Conservation (phyloP, 1,284 basidiomycete genomes). For the Trichosporon faecale region DNA sequence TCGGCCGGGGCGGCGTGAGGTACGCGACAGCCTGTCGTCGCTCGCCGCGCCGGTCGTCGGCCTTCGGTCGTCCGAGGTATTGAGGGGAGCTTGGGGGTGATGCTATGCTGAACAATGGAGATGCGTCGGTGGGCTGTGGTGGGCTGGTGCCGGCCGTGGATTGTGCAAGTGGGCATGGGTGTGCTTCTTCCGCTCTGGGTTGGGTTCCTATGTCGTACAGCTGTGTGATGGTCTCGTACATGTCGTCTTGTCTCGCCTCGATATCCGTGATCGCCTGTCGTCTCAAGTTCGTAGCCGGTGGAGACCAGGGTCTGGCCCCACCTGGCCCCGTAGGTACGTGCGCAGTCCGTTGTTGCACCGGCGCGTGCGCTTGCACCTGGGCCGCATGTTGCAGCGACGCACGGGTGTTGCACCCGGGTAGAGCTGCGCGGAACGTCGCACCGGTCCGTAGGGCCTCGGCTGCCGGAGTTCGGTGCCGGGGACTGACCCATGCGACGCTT, state of each 20-base stretch:
- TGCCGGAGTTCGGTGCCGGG: conserved; percentile 12
- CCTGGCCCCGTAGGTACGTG: not conserved
- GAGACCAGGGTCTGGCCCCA: not conserved
- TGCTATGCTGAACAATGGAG: not conserved
- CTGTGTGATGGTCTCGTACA: conserved; percentile 1
- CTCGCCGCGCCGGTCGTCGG: not conserved
- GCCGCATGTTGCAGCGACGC: not conserved
- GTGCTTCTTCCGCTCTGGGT: not conserved
- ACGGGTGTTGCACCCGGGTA: not conserved
- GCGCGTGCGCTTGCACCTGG: not conserved
- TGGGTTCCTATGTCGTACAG: not conserved
- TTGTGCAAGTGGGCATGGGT: not conserved
- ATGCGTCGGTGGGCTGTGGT: not conserved
- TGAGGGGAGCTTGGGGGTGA: not conserved
- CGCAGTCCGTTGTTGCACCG: not conserved
- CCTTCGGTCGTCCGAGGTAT: not conserved
- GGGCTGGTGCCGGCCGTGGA: not conserved
- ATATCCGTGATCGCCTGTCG: not conserved
- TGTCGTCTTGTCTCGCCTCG: not conserved
- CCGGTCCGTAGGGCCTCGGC: not conserved
- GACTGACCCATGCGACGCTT: not conserved
- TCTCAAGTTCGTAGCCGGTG: not conserved
- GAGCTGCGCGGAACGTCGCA: not conserved
- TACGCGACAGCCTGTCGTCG: not conserved
- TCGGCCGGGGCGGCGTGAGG: not conserved